Evolutionary conservation across 192 early-diverging fungal genomes (phyloP).

Genomic region (Coemansia sp.): DNA sequence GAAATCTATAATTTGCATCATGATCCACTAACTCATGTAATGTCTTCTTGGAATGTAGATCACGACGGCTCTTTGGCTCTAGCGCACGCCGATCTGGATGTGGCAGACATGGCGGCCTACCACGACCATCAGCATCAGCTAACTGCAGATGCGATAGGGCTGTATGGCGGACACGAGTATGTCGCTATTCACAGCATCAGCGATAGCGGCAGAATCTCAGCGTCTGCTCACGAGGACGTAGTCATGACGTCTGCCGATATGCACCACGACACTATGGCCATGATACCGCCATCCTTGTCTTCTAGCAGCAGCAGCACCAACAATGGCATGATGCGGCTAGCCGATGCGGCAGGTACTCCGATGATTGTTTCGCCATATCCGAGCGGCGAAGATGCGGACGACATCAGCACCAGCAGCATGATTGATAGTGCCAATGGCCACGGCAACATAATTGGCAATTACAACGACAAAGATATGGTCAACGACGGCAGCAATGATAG

Average conservation of each 20-base stretch:
- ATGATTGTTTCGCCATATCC: slow-evolving; percentile 4
- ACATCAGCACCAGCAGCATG: neutral
- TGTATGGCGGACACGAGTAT: slow-evolving; percentile 11
- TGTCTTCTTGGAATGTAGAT: neutral
- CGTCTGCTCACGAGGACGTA: slow-evolving; percentile 1
- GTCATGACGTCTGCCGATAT: slow-evolving; percentile 7
- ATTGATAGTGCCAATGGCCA: neutral
- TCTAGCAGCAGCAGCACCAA: neutral
- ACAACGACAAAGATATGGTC: neutral
- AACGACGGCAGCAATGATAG: neutral
- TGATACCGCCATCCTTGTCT: slow-evolving; percentile 1
- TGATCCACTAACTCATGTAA: neutral
- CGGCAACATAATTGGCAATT: neutral
- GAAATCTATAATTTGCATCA: neutral
- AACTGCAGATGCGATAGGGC: slow-evolving; percentile 2
- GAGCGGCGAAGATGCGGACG: neutral
- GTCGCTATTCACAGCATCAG: slow-evolving; percentile 7
- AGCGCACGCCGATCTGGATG: neutral
- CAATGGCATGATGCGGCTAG: neutral
- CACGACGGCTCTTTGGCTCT: neutral
- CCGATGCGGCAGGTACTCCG: slow-evolving; percentile 4
- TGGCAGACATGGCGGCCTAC: neutral
- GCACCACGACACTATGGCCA: neutral
- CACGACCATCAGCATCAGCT: slow-evolving; percentile 1
- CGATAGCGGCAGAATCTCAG: slow-evolving; percentile 3